phyloP scores from a whole-genome alignment of 2,329 filamentous ascomycete species.

The Arthrinium puccinioides region DNA sequence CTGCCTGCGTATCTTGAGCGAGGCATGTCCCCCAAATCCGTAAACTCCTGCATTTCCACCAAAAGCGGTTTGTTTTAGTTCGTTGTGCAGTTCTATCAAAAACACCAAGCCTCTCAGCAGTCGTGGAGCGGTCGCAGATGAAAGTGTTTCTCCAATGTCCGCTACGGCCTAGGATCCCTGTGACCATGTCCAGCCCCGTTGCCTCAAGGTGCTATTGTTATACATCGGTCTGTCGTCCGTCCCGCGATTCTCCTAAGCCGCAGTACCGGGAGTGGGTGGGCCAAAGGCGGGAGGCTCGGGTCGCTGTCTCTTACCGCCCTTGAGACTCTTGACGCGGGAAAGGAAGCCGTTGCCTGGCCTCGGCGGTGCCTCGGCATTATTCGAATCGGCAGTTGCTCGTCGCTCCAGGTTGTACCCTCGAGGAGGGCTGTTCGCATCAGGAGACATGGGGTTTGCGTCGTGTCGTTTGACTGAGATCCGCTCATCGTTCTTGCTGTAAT shows the following conservation, averaged over 20 bases:
- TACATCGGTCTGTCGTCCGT: not conserved
- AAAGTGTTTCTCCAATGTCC: too few relatives aligned
- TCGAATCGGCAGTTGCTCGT: conserved; percentile 52
- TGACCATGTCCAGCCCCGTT: conserved; percentile 3
- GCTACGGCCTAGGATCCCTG: conserved; percentile 2
- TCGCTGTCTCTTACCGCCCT: conserved; percentile 54
- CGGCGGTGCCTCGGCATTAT: conserved; percentile 29
- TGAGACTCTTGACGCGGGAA: conserved; percentile 75
- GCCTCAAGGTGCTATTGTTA: not conserved
- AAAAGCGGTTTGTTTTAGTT: too few relatives aligned
- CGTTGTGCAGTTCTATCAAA: too few relatives aligned
- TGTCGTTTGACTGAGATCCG: conserved; percentile 37
- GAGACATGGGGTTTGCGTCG: conserved; percentile 24
- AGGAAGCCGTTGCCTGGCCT: conserved; percentile 57
- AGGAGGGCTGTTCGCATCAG: conserved; percentile 45
- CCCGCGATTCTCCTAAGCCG: conserved; percentile 1
- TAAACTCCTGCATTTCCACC: too few relatives aligned
- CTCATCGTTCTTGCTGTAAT: conserved; percentile 57
- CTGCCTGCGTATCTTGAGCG: too few relatives aligned
- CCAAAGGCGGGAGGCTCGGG: conserved; percentile 13
- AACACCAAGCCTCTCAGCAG: too few relatives aligned
- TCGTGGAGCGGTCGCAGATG: too few relatives aligned
- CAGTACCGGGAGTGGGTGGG: not conserved
- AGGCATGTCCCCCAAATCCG: too few relatives aligned
- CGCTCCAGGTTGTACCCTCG: conserved; percentile 50